Percentiles rank a stretch among this genome's conserved stretches.
phyloP scores from a whole-genome alignment of 352 stramenopile genomes.

The Pythium plurisporium region DNA sequence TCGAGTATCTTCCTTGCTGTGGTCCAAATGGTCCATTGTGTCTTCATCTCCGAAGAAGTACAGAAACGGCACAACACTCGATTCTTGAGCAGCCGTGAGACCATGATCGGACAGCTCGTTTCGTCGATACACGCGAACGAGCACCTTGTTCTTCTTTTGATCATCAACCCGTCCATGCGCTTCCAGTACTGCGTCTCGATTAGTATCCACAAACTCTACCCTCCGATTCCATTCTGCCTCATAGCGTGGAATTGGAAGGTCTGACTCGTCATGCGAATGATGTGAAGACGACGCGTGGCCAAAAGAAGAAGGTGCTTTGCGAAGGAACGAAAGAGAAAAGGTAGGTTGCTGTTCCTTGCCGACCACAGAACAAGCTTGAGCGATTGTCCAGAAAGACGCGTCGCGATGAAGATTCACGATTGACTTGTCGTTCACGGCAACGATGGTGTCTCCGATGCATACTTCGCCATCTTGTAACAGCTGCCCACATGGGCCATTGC shows the following conservation, averaged over 20 bases:
- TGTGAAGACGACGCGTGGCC: constrained; percentile 2
- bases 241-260: constrained; percentile 24
- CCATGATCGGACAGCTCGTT: constrained; percentile 75
- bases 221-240: constrained; percentile 82
- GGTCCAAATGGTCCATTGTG: constrained; percentile 84
- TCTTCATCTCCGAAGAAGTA: constrained; percentile 87
- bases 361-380: constrained; percentile 42
- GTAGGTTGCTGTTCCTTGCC: constrained; percentile 14
- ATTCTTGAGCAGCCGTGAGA: constrained; percentile 68
- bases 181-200: not conserved
- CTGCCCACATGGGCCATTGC: constrained; percentile 51
- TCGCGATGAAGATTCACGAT: constrained; percentile 83
- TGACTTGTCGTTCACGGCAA: constrained; percentile 69
- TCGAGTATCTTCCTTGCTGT: constrained; percentile 79
- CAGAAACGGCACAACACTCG: constrained; percentile 81
- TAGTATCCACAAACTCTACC: constrained; percentile 68
- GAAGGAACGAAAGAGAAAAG: constrained; percentile 67
- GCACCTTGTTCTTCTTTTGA: constrained; percentile 32
- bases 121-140: constrained; percentile 71
- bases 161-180: constrained; percentile 15
- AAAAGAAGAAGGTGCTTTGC: constrained; percentile 41
- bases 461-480: constrained; percentile 65
- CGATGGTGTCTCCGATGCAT: constrained; percentile 71
- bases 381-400: constrained; percentile 72
- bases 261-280: not conserved